Percentiles rank a stretch among this genome's conserved stretches.
phyloP scores from a whole-genome alignment of 2,329 filamentous ascomycete species.

The Coniochaeta sp. region DNA sequence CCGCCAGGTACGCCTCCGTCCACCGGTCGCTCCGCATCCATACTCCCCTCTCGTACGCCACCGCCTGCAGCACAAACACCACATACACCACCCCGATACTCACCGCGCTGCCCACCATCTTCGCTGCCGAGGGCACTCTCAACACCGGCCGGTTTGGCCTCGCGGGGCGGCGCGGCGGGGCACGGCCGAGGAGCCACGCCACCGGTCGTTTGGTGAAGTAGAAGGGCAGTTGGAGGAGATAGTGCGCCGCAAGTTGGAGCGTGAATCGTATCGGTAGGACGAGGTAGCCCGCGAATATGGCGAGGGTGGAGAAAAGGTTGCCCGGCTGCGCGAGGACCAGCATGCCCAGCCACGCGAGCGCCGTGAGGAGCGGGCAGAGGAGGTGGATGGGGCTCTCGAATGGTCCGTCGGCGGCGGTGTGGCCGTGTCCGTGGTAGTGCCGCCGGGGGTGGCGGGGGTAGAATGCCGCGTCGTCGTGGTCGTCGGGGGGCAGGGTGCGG shows the following conservation, averaged over 20 bases:
- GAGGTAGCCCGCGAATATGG: conserved; percentile 3
- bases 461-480: background rate
- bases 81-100: conserved; percentile 4
- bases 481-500: background rate
- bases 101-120: conserved; percentile 5
- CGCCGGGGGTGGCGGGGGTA: background rate
- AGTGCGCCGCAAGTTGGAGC: conserved; percentile 2
- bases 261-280: background rate
- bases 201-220: background rate
- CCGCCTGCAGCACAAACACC: conserved; percentile 9
- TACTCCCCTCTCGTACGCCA: conserved; percentile 14
- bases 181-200: background rate
- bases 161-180: background rate
- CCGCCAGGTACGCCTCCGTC: conserved; percentile 12
- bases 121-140: background rate
- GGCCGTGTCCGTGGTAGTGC: conserved; percentile 9
- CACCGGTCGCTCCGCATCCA: conserved; percentile 15
- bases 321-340: conserved; percentile 11
- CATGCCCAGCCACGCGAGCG: conserved; percentile 12
- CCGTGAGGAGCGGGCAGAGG: conserved; percentile 14
- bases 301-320: conserved; percentile 6
- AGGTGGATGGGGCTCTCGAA: conserved; percentile 1
- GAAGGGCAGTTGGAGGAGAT: background rate
- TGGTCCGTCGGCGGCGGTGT: conserved; percentile 7
- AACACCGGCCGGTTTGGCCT: background rate